Percentiles rank a stretch among this genome's conserved stretches.
Conservation (phyloP, 148 eudicot species). For the Suaeda aralocaspica region DNA sequence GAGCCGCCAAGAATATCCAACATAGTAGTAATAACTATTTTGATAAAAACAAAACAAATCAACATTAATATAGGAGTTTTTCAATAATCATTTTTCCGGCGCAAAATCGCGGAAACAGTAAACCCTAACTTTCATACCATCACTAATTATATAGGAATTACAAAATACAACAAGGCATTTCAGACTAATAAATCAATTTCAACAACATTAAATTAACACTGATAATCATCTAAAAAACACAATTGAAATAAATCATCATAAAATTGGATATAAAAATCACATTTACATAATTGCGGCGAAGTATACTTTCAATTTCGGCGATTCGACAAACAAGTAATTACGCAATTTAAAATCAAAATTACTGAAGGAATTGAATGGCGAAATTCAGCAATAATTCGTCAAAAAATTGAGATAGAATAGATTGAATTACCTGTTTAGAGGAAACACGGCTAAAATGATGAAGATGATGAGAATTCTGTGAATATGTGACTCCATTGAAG, state of each 20-base stretch:
- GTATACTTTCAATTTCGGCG: not conserved
- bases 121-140: conserved; percentile 8
- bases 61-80: too few species aligned
- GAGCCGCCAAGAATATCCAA: too few species aligned
- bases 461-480: conserved; percentile 17
- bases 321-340: not conserved
- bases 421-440: conserved; percentile 14
- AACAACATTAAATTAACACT: not conserved
- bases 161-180: not conserved
- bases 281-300: not conserved
- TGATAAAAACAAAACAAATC: not conserved
- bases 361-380: not conserved
- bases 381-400: not conserved
- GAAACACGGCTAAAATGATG: conserved; percentile 9
- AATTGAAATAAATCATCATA: not conserved
- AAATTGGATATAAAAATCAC: conserved; percentile 7
- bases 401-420: not conserved
- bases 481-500: conserved; percentile 17
- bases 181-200: not conserved
- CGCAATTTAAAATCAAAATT: not conserved
- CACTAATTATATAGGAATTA: not conserved
- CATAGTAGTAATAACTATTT: too few species aligned
- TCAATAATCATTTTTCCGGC: too few species aligned
- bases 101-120: not conserved
- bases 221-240: not conserved